Evolutionary conservation across 495 filamentous ascomycete genomes (phyloP).

Genomic region (Astrocystis sublimbata): DNA sequence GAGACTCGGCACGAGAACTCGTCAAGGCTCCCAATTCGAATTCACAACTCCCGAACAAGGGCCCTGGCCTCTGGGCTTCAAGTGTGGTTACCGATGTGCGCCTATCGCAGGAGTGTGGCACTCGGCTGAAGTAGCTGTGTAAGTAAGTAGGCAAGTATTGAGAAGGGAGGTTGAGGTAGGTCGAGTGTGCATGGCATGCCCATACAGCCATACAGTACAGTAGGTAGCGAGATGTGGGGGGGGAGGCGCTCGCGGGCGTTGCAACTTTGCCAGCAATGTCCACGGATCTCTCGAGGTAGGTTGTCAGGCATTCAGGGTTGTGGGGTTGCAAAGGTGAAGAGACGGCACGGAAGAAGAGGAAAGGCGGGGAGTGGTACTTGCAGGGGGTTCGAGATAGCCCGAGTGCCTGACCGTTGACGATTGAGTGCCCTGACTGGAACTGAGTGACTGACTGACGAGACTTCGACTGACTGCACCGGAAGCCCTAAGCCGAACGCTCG

Average conservation of each 20-base stretch:
- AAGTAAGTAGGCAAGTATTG: too few species aligned
- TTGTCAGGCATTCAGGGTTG: too few species aligned
- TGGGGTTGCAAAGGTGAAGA: constrained; percentile 5
- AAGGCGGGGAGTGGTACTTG: background rate
- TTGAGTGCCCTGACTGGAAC: background rate
- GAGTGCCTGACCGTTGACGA: background rate
- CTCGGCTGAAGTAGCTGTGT: too few species aligned
- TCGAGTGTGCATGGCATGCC: too few species aligned
- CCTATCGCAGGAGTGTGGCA: background rate
- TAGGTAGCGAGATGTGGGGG: background rate
- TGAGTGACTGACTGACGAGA: too few species aligned
- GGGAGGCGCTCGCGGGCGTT: background rate
- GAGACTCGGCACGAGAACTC: background rate
- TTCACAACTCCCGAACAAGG: background rate
- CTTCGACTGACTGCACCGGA: too few species aligned
- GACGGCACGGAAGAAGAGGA: background rate
- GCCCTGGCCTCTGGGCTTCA: background rate
- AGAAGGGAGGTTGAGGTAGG: background rate
- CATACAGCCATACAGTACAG: background rate
- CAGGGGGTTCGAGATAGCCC: background rate
- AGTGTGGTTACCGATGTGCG: background rate
- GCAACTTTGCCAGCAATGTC: background rate
- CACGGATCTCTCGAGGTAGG: too few species aligned
- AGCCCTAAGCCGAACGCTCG: too few species aligned
- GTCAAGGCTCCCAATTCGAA: background rate